Base-by-base conservation (phyloP, 2,329 filamentous ascomycete genomes). In the Colletotrichum sp. region DNA sequence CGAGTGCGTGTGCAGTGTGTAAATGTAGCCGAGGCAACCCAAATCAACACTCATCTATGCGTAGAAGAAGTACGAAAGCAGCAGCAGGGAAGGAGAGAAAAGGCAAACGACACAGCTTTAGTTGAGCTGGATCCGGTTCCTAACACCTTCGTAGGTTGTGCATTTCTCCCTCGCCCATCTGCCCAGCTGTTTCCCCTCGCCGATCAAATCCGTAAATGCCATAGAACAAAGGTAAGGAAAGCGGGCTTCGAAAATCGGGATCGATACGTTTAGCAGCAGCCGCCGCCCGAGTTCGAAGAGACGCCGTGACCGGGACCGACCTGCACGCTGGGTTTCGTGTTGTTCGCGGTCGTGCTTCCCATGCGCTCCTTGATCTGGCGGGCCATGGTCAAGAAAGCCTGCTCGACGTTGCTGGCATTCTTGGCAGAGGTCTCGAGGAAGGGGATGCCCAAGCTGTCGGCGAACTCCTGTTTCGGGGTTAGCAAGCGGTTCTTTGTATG, bases 291-390 rank as follows among this genome's bases (percentile, higher is more conserved):
- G 81, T 94, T 94, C 82, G 93, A 95, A 86, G 98, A 95, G 80
- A 99, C 96, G 82, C 96, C 96, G 87, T 98, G 96, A 84, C 97
- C 97, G 85, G 96, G 94, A 76, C 96, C 95, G 82, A 99, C 97
- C 85, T 98, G 96, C 82, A 99, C 96, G 82, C 95, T 98, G 79
- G 96, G 96, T 91, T 99, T 99, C 89, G 96, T 98, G 92, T 99
- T 99, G 90, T 96, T 96, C 80, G 94, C 94, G 60, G 95, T 94
- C 79, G 96, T 97, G 81, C 95, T 98, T 83, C 97, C 97, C 96
- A 99, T 99, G 84, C 97, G 95, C 90, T 99, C 96, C 92, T 99
- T 99, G 90, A 99, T 99, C 89, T 99, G 97, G 87, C 97, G 94
- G 82, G 97, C 97, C 97, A 99, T 99, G 86, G 97, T 99, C 89